Conservation (phyloP, 2,329 filamentous ascomycete genomes). For the Arthrobotrys conoides region DNA sequence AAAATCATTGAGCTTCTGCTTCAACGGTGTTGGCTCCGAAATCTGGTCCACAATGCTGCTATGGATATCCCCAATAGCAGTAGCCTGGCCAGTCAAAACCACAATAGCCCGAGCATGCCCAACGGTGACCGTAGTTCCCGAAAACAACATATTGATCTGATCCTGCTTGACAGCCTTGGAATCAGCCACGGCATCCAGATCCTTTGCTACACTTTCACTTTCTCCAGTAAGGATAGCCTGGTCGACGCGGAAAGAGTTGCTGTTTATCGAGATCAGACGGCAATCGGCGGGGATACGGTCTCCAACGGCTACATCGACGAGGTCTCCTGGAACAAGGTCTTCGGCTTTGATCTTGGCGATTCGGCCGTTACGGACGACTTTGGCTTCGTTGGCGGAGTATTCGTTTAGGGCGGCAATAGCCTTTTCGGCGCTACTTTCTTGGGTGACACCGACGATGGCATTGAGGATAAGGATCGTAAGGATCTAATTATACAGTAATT, state of each 20-base stretch:
- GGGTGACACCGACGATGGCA: slow-evolving; percentile 95
- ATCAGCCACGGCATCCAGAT: slow-evolving; percentile 78
- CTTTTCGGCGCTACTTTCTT: slow-evolving; percentile 98
- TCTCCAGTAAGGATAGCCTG: slow-evolving; percentile 98
- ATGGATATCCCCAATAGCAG: slow-evolving; percentile 98
- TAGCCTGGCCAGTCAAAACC: slow-evolving; percentile 87
- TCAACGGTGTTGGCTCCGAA: slow-evolving; percentile 94
- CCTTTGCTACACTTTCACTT: slow-evolving; percentile 96
- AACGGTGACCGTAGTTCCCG: slow-evolving; percentile 95
- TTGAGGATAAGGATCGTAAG: slow-evolving; percentile 97
- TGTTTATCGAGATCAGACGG: slow-evolving; percentile 87
- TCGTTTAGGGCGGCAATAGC: slow-evolving; percentile 97
- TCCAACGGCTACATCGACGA: slow-evolving; percentile 88
- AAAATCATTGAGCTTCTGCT: slow-evolving; percentile 99
- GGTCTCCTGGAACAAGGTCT: slow-evolving; percentile 93
- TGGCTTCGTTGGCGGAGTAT: slow-evolving; percentile 98
- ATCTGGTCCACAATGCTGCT: slow-evolving; percentile 99
- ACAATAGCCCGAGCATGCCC: slow-evolving; percentile 93
- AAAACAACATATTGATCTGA: slow-evolving; percentile 97
- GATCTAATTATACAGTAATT: slow-evolving; percentile 73
- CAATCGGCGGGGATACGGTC: slow-evolving; percentile 96
- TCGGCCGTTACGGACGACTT: slow-evolving; percentile 87
- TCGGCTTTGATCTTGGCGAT: slow-evolving; percentile 92
- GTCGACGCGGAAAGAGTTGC: slow-evolving; percentile 97
- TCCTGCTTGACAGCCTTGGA: slow-evolving; percentile 93